Percentiles rank a stretch among this genome's conserved stretches.
Evolutionary conservation across 192 early-diverging fungal species (phyloP).

Genomic region (Lobosporangium transversale): DNA sequence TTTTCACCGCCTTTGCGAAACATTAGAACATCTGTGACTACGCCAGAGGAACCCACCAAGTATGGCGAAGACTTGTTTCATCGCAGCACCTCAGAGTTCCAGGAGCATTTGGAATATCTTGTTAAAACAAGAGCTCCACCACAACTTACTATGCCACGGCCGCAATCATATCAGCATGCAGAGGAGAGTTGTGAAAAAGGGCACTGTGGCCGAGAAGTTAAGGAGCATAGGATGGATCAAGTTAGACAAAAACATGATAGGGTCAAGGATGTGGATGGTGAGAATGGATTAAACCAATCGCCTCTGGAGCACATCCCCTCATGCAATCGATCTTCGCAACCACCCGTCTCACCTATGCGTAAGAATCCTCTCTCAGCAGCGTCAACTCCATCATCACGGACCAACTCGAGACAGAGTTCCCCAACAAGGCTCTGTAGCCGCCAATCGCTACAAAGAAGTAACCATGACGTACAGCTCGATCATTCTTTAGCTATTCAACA

Average conservation of each 20-base stretch:
- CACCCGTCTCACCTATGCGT: constrained; percentile 4
- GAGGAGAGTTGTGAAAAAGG: background rate
- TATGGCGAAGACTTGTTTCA: constrained; percentile 37
- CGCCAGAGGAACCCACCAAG: background rate
- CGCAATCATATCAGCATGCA: background rate
- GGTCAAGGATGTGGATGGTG: background rate
- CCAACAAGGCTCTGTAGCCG: too few relatives aligned
- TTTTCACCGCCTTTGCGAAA: background rate
- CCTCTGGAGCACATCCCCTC: background rate
- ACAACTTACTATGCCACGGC: background rate
- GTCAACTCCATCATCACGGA: constrained; percentile 2
- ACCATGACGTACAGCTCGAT: background rate
- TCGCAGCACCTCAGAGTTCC: background rate
- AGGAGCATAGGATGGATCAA: background rate
- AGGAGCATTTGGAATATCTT: background rate
- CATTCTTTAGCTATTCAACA: too few relatives aligned
- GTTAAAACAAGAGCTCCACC: background rate
- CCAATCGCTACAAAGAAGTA: too few relatives aligned
- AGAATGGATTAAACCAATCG: background rate
- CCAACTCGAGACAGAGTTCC: background rate
- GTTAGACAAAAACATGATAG: background rate
- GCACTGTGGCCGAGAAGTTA: background rate
- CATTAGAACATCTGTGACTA: background rate
- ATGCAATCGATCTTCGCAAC: background rate
- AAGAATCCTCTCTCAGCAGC: constrained; percentile 28